Evolutionary conservation across 345 rosid genomes (phyloP).

Genomic region (Rhizophora mangle): DNA sequence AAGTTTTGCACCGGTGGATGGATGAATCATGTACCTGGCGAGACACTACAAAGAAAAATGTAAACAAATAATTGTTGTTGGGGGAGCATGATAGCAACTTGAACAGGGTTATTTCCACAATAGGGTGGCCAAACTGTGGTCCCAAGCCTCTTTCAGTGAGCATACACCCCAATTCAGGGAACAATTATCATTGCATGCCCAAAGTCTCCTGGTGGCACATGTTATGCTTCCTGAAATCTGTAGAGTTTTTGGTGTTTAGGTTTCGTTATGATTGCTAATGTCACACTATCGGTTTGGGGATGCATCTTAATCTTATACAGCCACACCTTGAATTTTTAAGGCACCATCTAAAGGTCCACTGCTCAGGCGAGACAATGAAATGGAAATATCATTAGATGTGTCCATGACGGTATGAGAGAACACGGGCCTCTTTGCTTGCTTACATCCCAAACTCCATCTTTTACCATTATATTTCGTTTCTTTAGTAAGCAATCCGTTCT

Average conservation of each 20-base stretch:
- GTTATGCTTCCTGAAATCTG: constrained; percentile 16
- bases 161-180: constrained; percentile 1
- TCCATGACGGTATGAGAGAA: neutral
- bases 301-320: too few species aligned
- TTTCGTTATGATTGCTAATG: too few species aligned
- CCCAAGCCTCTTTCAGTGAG: constrained; percentile 21
- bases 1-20: neutral
- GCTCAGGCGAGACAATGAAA: neutral
- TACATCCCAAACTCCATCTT: neutral
- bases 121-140: constrained; percentile 19
- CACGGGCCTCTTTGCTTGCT: neutral
- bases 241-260: neutral
- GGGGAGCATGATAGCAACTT: neutral
- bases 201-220: constrained; percentile 24
- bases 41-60: neutral
- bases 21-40: neutral
- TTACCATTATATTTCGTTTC: neutral
- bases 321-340: neutral
- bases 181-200: constrained; percentile 14
- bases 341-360: constrained; percentile 1
- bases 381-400: constrained; percentile 1
- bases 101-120: constrained; percentile 10
- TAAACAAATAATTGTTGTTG: constrained; percentile 12
- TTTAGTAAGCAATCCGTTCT: neutral
- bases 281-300: too few species aligned